phyloP scores from a whole-genome alignment of 306 rosid genomes.

The Cicer bijugum region DNA sequence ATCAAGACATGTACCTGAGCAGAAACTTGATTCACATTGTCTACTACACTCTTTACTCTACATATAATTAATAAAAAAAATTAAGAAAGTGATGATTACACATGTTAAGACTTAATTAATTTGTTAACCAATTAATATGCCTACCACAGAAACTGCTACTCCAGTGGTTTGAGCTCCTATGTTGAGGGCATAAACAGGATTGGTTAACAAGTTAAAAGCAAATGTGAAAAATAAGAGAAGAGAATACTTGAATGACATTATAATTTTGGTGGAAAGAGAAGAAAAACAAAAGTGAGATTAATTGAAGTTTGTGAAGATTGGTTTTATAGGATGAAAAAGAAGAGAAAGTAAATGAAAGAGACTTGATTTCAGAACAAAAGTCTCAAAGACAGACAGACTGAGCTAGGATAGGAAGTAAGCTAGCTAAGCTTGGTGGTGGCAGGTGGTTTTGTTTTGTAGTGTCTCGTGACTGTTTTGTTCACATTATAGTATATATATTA shows the following conservation, averaged over 20 bases:
- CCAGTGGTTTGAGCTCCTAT: conserved; percentile 72
- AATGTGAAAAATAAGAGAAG: conserved; percentile 34
- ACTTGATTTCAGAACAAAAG: conserved; percentile 13
- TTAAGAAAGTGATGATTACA: background rate
- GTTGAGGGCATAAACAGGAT: conserved; percentile 62
- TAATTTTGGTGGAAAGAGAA: conserved; percentile 8
- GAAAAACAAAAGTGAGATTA: conserved; percentile 13
- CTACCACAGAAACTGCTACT: conserved; percentile 63
- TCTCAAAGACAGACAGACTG: background rate
- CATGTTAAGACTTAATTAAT: background rate
- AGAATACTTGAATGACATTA: conserved; percentile 42
- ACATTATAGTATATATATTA: background rate
- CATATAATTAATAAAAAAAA: background rate
- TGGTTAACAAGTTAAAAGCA: conserved; percentile 37
- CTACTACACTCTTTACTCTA: conserved; percentile 89
- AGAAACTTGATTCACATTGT: conserved; percentile 87
- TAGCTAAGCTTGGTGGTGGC: conserved; percentile 22
- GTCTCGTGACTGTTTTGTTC: conserved; percentile 57
- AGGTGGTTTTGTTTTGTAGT: conserved; percentile 50
- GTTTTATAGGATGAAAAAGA: conserved; percentile 35
- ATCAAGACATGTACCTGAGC: conserved; percentile 62
- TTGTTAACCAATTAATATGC: conserved; percentile 7
- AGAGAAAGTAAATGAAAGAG: conserved; percentile 13
- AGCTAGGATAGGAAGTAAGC: conserved; percentile 9
- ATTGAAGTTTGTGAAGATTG: conserved; percentile 33